Evolutionary conservation across 2,329 filamentous ascomycete species (phyloP).

Genomic region (Apiospora malaysiana): DNA sequence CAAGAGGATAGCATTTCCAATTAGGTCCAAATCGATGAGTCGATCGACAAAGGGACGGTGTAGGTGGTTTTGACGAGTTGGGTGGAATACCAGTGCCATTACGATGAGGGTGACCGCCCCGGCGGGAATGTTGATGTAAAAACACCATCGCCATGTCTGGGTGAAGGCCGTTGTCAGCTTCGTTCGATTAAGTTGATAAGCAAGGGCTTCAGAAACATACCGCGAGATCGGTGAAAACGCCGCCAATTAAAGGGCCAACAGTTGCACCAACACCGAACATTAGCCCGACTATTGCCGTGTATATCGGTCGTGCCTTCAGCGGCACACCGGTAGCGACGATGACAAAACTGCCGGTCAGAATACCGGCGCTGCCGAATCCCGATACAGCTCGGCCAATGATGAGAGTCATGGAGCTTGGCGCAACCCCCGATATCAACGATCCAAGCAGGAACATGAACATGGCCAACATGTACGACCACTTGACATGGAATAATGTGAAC

Average conservation of each 20-base stretch:
- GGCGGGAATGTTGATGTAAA: constrained; percentile 49
- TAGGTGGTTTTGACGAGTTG: constrained; percentile 28
- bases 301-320: constrained; percentile 37
- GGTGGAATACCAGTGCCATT: constrained; percentile 38
- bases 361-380: constrained; percentile 42
- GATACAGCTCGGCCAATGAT: constrained; percentile 47
- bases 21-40: constrained; percentile 41
- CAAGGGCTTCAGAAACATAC: constrained; percentile 31
- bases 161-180: background rate
- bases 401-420: constrained; percentile 40
- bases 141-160: constrained; percentile 49
- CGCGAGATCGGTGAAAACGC: constrained; percentile 43
- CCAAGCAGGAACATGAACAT: constrained; percentile 42
- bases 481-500: constrained; percentile 42
- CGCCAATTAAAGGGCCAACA: constrained; percentile 43
- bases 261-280: constrained; percentile 44
- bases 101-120: constrained; percentile 41
- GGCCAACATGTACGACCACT: constrained; percentile 37
- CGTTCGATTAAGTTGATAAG: background rate
- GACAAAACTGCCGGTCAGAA: constrained; percentile 43
- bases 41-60: constrained; percentile 32
- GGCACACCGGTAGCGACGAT: constrained; percentile 41
- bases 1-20: constrained; percentile 51
- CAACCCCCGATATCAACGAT: constrained; percentile 43
- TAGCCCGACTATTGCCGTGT: constrained; percentile 39